Conservation (phyloP, 192 early-diverging fungal species). For the Radiomyces spectabilis region DNA sequence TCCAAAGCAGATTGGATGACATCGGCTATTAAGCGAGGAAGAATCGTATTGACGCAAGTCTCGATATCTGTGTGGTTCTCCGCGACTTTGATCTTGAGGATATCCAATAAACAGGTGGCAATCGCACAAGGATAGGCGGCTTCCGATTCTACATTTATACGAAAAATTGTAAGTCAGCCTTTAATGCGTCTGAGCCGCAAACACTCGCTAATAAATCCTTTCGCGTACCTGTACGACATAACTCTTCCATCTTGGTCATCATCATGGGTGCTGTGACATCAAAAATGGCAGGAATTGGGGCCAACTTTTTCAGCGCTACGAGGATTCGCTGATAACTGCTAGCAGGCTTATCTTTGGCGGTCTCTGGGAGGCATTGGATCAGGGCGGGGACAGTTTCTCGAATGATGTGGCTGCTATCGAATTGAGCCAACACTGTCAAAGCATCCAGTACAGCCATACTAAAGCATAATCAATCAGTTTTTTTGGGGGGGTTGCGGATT, state of each 20-base stretch:
- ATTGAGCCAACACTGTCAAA: slow-evolving; percentile 31
- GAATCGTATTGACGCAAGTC: slow-evolving; percentile 27
- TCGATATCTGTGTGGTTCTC: slow-evolving; percentile 31
- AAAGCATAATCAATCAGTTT: neutral
- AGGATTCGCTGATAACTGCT: slow-evolving; percentile 30
- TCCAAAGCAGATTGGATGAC: slow-evolving; percentile 33
- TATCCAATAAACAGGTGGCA: slow-evolving; percentile 31
- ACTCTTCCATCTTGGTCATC: slow-evolving; percentile 42
- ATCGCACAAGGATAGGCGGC: slow-evolving; percentile 40
- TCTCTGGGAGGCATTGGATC: slow-evolving; percentile 45
- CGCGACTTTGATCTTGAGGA: slow-evolving; percentile 31
- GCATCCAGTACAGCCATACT: slow-evolving; percentile 43
- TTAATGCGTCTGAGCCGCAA: neutral
- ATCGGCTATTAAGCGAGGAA: slow-evolving; percentile 33
- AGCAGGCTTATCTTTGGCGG: slow-evolving; percentile 21
- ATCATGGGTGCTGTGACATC: slow-evolving; percentile 31
- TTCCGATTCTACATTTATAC: slow-evolving; percentile 10
- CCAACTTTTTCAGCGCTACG: slow-evolving; percentile 36
- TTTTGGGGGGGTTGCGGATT: neutral
- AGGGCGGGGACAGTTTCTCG: slow-evolving; percentile 45
- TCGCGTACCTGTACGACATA: slow-evolving; percentile 8
- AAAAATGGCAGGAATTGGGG: slow-evolving; percentile 39
- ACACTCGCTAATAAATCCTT: too few relatives aligned
- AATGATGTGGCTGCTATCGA: slow-evolving; percentile 37
- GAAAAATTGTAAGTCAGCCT: neutral